Evolutionary conservation across 805 yeast genomes (phyloP), one percentile per base, ranked within the genome.

Genomic region (Candida krabiensis): DNA sequence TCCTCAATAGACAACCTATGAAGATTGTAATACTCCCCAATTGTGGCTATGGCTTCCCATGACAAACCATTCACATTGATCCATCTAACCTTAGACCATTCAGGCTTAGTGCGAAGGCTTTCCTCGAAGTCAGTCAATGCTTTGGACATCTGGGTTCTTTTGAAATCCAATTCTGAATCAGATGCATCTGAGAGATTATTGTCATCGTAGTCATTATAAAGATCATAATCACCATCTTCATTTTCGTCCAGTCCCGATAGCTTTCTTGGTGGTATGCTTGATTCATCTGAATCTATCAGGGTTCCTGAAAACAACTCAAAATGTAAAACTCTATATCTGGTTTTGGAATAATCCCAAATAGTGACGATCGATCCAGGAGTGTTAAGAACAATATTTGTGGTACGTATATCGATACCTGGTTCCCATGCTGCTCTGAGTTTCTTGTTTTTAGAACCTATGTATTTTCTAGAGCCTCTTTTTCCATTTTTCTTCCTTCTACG

Each of bases 1-100:
- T 79, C 83, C 52, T 79, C 84, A 30, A 79, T 62, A 0, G 83
- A 76, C 31, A 79, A 59, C 17, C 79, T 67, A 52, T 79, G 84
- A 15, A 79, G 55, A 14, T 64, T 55, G 51, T 67, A 78, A 33
- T 60, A 56, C 28, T 66, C 57, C 2, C 74, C 70, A 28, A 79
- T 62, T 0, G 68, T 55, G 7, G 73, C 63, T 6, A 79, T 69
- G 6, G 79, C 79, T 37, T 76, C 82, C 80, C 80, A 75, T 2
- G 80, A 73, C n/a, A 78, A 56, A 0, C 83, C 83, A 50, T 75
- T 77, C 16, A 77, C 76, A 44, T 74, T 77, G 36, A 76, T 62
- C 82, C 82, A 75, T 12, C 81, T 56, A 1, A 77, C 77, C 32
- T 64, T 60, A 3, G 77, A 59, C 80, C 80, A 74, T 0, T 40